phyloP scores from a whole-genome alignment of 805 yeast genomes.

The Teunomyces stri region DNA sequence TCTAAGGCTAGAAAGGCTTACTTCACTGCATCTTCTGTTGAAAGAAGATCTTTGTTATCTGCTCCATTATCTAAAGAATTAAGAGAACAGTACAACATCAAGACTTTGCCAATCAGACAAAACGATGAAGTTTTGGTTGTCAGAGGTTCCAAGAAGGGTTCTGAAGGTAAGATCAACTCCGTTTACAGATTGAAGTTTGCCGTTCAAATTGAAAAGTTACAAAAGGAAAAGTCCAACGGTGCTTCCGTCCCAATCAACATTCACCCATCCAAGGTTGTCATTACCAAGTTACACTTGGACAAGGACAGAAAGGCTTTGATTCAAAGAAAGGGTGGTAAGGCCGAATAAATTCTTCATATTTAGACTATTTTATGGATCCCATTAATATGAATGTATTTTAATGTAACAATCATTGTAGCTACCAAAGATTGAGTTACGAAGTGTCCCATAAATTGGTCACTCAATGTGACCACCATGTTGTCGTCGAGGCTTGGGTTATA shows the following conservation, averaged over 20 bases:
- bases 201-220: conserved; percentile 94
- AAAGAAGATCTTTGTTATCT: conserved; percentile 90
- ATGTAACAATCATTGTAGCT: conserved; percentile 6
- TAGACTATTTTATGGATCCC: conserved; percentile 5
- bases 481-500: background rate
- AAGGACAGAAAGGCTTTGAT: conserved; percentile 98
- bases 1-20: conserved; percentile 99
- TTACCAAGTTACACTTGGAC: conserved; percentile 97
- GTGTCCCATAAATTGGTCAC: background rate
- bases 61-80: conserved; percentile 99
- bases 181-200: conserved; percentile 99
- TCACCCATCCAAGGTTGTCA: conserved; percentile 98
- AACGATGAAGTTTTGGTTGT: conserved; percentile 93
- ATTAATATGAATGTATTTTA: conserved; percentile 12
- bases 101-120: conserved; percentile 95
- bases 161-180: conserved; percentile 96
- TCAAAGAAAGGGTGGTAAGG: conserved; percentile 96
- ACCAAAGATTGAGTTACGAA: background rate
- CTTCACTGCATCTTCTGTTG: conserved; percentile 96
- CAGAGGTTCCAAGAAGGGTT: conserved; percentile 99
- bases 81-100: conserved; percentile 94
- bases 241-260: conserved; percentile 95
- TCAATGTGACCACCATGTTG: background rate
- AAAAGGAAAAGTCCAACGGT: conserved; percentile 97
- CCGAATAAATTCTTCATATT: conserved; percentile 58